Evolutionary conservation across 1,139 yeast genomes (phyloP).

Genomic region (Meyerozyma sp.): DNA sequence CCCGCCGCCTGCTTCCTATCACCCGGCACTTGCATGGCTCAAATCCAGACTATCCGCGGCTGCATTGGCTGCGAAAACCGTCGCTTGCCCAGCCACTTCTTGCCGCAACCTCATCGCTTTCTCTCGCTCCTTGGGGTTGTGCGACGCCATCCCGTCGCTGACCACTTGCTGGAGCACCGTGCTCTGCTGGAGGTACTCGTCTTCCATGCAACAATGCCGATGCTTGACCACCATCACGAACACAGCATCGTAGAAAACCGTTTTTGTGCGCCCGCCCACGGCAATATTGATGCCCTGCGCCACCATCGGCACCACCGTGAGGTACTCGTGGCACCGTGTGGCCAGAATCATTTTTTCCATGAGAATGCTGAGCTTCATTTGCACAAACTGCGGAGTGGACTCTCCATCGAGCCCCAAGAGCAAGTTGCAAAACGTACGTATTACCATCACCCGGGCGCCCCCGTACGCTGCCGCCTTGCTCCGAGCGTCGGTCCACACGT

Average conservation of each 20-base stretch:
- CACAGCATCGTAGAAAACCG: slow-evolving; percentile 8
- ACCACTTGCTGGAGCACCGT: slow-evolving; percentile 5
- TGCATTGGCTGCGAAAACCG: not conserved
- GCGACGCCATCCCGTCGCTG: slow-evolving; percentile 4
- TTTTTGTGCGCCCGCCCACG: slow-evolving; percentile 6
- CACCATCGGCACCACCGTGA: slow-evolving; percentile 6
- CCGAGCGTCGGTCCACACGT: slow-evolving; percentile 26
- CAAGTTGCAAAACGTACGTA: not conserved
- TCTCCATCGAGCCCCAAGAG: not conserved
- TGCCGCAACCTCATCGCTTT: not conserved
- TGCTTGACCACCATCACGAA: slow-evolving; percentile 7
- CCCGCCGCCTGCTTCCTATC: not conserved
- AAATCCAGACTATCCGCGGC: not conserved
- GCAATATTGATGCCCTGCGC: slow-evolving; percentile 5
- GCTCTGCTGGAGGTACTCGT: slow-evolving; percentile 7
- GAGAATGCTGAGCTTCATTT: not conserved
- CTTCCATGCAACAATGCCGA: slow-evolving; percentile 7
- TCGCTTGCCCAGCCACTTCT: not conserved
- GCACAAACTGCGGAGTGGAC: not conserved
- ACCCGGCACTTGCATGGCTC: not conserved
- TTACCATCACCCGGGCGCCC: slow-evolving; percentile 7
- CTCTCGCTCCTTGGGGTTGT: not conserved
- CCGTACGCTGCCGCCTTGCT: slow-evolving; percentile 21
- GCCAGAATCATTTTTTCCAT: not conserved
- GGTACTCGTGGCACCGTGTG: slow-evolving; percentile 7